Evolutionary conservation across 768 basidiomycete species (phyloP), one percentile per base, ranked within the genome.

Genomic region (Macrolepiota albuminosa): DNA sequence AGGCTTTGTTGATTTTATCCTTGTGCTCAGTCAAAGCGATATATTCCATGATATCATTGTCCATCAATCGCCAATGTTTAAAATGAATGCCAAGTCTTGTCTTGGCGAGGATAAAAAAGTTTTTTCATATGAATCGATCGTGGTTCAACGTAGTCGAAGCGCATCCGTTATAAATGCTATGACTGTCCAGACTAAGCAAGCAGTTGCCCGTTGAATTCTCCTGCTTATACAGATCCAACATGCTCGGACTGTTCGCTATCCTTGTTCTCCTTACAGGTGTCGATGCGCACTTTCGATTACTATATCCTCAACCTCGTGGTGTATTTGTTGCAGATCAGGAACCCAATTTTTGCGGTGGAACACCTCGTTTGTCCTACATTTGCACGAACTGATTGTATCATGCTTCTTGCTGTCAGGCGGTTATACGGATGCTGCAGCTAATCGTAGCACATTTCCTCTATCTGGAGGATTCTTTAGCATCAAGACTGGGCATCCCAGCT

Each of bases 231-330:
- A 40, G 39, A 54, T 54, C 9, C 40, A 21, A 6, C 29, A 54
- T 54, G 40, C 16, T 54, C 6, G 40, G 9, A 54, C 40, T 43
- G 9, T n/a, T 54, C n/a, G 11, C 40, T 21, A 16, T 29, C 11
- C 29, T 54, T 14, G 64, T 70, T 49, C 64, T 70, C 29, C 65
- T 81, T 34, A 74, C 77, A n/a, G 70, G 79, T 46, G 71, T 75
- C 39, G 73, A 76, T 48, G 90, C 89, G 18, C 91, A 94, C 71
- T 93, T 92, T 73, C 83, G 82, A 52, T 77, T 94, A 45, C 78
- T 84, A 61, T 92, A 84, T 67, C 91, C 91, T 26, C 68, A 75
- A 6, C 85, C 88, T 37, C 80, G 91, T 58, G 91, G 91, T 0
- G 71, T 67, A 0, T 92, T 92, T 68, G 81, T 81, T 53, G 78